Percentiles rank a stretch among this genome's conserved stretches.
These are phyloP conservation scores for Hypholoma sublateritium DNA, from an alignment of 768 basidiomycete genomes.

Conservation along the genomic window DNA sequence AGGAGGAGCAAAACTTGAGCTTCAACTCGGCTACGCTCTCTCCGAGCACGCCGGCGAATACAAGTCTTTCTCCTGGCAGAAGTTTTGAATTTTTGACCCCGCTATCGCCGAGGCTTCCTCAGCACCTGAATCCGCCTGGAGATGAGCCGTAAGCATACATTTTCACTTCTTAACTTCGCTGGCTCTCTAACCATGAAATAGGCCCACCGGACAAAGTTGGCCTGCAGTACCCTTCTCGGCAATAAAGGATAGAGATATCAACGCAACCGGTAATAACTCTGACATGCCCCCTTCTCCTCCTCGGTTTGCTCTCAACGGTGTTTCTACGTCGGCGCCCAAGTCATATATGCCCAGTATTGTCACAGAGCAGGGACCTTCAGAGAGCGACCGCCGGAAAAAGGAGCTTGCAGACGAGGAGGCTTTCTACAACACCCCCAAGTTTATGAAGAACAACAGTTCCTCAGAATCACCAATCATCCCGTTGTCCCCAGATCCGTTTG, in stretches of 20 bases:
- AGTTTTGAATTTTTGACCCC: conserved; percentile 32
- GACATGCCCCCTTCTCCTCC: conserved; percentile 54
- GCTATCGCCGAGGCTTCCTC: conserved; percentile 36
- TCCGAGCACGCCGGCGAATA: conserved; percentile 28
- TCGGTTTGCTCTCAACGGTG: conserved; percentile 64
- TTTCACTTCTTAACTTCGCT: conserved; percentile 3
- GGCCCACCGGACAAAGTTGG: conserved; percentile 28
- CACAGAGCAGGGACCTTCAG: conserved; percentile 33
- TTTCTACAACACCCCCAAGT: conserved; percentile 38
- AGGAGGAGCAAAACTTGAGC: conserved; percentile 31
- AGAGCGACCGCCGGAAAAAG: conserved; percentile 47
- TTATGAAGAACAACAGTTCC: conserved; percentile 20
- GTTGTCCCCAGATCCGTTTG: conserved; percentile 83
- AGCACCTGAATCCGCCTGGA: conserved; percentile 28
- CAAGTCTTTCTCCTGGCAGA: conserved; percentile 20
- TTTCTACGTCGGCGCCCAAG: conserved; percentile 60
- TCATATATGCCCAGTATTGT: conserved; percentile 32
- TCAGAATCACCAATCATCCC: conserved; percentile 69
- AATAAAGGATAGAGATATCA: conserved; percentile 28
- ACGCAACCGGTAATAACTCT: conserved; percentile 13
- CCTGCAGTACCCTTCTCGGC: conserved; percentile 41
- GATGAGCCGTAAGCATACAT: conserved; percentile 19
- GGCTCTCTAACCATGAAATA: not conserved
- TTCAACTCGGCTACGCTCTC: conserved; percentile 30
- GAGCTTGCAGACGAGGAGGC: conserved; percentile 51